Conservation (phyloP, 2,329 filamentous ascomycete species). For the Delphinella strobiligena region DNA sequence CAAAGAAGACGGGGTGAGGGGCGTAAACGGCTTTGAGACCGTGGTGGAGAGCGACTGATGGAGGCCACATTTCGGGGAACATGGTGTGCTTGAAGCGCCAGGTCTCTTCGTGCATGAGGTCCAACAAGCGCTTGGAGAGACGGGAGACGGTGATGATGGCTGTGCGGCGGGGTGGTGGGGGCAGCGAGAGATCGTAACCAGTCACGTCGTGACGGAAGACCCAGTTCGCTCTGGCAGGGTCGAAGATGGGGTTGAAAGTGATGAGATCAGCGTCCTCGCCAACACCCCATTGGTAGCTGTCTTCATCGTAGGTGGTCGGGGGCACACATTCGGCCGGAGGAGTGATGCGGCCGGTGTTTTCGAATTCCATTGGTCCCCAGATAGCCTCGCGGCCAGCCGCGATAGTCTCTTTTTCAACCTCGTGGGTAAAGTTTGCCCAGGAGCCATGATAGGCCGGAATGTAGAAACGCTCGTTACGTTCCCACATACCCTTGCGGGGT, state of each 20-base stretch:
- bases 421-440: slow-evolving; percentile 55
- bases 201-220: slow-evolving; percentile 56
- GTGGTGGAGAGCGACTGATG: slow-evolving; percentile 61
- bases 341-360: slow-evolving; percentile 40
- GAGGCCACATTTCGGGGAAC: slow-evolving; percentile 69
- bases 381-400: slow-evolving; percentile 40
- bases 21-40: slow-evolving; percentile 68
- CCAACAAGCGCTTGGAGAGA: slow-evolving; percentile 57
- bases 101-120: slow-evolving; percentile 69
- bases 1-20: slow-evolving; percentile 69
- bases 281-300: slow-evolving; percentile 64
- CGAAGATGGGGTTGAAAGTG: slow-evolving; percentile 68
- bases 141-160: slow-evolving; percentile 71
- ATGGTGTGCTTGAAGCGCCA: slow-evolving; percentile 58
- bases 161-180: slow-evolving; percentile 55
- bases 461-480: slow-evolving; percentile 60
- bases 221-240: slow-evolving; percentile 62
- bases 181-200: slow-evolving; percentile 45
- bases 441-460: slow-evolving; percentile 56
- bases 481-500: slow-evolving; percentile 62
- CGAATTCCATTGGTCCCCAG: slow-evolving; percentile 48
- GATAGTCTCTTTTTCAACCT: slow-evolving; percentile 48
- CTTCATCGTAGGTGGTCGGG: slow-evolving; percentile 45
- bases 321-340: slow-evolving; percentile 52
- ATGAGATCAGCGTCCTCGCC: slow-evolving; percentile 65